Percentiles rank a stretch among this genome's conserved stretches.
Evolutionary conservation across 2,329 filamentous ascomycete species (phyloP).

Genomic region (Niveomyces coronatus): DNA sequence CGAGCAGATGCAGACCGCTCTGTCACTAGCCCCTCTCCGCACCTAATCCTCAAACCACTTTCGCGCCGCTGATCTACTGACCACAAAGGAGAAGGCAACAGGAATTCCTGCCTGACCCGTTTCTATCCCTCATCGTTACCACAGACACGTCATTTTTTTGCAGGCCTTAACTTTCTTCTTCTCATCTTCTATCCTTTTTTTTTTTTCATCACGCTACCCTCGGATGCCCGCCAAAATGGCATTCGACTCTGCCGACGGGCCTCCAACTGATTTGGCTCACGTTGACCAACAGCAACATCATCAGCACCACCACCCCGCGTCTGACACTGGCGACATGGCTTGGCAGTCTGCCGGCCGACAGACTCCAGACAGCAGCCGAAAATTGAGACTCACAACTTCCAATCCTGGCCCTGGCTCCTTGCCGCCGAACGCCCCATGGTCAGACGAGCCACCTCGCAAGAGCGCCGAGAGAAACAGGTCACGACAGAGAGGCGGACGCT

Average conservation of each 20-base stretch:
- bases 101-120: too few species aligned
- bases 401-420: conserved; percentile 22
- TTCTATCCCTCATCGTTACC: too few species aligned
- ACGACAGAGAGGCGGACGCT: conserved; percentile 41
- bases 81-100: too few species aligned
- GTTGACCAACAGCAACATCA: too few species aligned
- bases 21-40: conserved; percentile 7
- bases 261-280: conserved; percentile 27
- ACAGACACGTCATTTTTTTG: too few species aligned
- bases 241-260: conserved; percentile 35
- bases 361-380: conserved; percentile 27
- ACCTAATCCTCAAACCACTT: conserved; percentile 6
- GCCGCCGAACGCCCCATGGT: conserved; percentile 17
- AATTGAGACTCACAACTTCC: conserved; percentile 24
- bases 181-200: not conserved
- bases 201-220: not conserved
- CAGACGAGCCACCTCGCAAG: conserved; percentile 35
- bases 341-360: conserved; percentile 28
- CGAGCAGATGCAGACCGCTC: conserved; percentile 11
- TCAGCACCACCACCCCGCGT: conserved; percentile 13
- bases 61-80: conserved; percentile 4
- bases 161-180: too few species aligned
- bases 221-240: conserved; percentile 26
- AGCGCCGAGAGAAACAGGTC: conserved; percentile 50
- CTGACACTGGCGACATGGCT: conserved; percentile 23